Percentiles rank a stretch among this genome's conserved stretches.
Evolutionary conservation across 768 basidiomycete species (phyloP).

Genomic region (Amanita exitialis): DNA sequence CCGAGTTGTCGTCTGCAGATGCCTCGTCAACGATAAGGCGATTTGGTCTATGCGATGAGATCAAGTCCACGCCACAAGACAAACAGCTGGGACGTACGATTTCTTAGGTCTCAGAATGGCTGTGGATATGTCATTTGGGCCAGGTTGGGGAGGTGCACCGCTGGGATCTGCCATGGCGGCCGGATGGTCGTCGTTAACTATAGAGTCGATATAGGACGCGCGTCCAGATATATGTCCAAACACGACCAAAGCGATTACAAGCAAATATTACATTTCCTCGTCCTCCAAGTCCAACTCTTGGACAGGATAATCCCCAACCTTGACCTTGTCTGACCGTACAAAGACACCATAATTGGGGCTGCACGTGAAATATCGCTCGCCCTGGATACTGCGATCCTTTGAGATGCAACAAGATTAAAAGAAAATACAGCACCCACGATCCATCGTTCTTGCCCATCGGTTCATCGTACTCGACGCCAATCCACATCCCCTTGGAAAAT

Average conservation of each 20-base stretch:
- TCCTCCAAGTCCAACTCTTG: constrained; percentile 64
- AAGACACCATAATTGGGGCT: constrained; percentile 73
- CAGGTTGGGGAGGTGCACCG: constrained; percentile 75
- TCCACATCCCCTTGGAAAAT: constrained; percentile 74
- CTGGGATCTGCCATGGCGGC: constrained; percentile 66
- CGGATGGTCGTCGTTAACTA: constrained; percentile 14
- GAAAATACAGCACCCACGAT: constrained; percentile 46
- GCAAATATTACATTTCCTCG: constrained; percentile 52
- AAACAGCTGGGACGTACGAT: constrained; percentile 55
- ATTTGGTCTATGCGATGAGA: constrained; percentile 60
- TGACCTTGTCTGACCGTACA: constrained; percentile 74
- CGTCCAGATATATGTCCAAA: constrained; percentile 22
- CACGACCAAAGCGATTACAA: constrained; percentile 22
- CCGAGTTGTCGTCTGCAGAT: constrained; percentile 91
- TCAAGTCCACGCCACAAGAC: constrained; percentile 9
- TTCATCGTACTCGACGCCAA: constrained; percentile 93
- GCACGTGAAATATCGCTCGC: constrained; percentile 80
- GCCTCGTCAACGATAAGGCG: constrained; percentile 97
- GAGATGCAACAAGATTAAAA: constrained; percentile 1
- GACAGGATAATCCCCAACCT: constrained; percentile 79
- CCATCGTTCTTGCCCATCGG: constrained; percentile 95
- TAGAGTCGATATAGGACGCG: constrained; percentile 26
- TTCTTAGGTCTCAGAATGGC: constrained; percentile 97
- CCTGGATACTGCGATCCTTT: constrained; percentile 53
- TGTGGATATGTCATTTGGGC: constrained; percentile 83